A percentile compares a stretch with the other conserved stretches of the same genome.
Evolutionary conservation across 1,139 yeast genomes (phyloP).

Genomic region (Candida sanyaensis): DNA sequence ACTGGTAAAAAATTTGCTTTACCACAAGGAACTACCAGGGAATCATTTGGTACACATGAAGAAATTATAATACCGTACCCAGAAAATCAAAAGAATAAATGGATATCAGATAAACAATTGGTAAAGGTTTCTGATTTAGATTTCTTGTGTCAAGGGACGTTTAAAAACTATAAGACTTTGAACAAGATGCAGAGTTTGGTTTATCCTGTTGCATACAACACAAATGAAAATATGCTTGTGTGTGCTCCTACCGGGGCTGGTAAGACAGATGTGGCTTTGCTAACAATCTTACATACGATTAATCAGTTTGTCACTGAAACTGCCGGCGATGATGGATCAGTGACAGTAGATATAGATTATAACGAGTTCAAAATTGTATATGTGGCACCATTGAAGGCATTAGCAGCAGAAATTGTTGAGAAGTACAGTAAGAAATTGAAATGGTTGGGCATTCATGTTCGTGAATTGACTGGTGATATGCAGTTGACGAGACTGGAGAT

Average conservation of each 20-base stretch:
- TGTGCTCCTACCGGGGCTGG: slow-evolving; percentile 99
- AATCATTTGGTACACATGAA: slow-evolving; percentile 65
- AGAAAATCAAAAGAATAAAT: slow-evolving; percentile 45
- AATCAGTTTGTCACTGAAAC: slow-evolving; percentile 59
- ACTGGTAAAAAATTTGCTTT: slow-evolving; percentile 79
- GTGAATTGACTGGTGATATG: slow-evolving; percentile 97
- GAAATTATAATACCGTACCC: slow-evolving; percentile 84
- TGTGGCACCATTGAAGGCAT: slow-evolving; percentile 94
- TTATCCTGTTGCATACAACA: slow-evolving; percentile 86
- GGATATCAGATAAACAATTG: slow-evolving; percentile 54
- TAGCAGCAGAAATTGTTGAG: slow-evolving; percentile 96
- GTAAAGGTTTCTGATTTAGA: slow-evolving; percentile 68
- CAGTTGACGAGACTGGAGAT: slow-evolving; percentile 86
- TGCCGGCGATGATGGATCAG: slow-evolving; percentile 47
- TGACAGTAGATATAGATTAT: slow-evolving; percentile 65
- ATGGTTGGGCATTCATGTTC: slow-evolving; percentile 83
- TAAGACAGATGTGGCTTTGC: slow-evolving; percentile 93
- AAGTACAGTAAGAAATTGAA: slow-evolving; percentile 76
- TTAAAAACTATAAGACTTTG: slow-evolving; percentile 71
- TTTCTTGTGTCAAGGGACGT: slow-evolving; percentile 79
- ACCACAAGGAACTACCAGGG: slow-evolving; percentile 81
- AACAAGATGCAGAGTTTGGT: slow-evolving; percentile 93
- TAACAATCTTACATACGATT: slow-evolving; percentile 81
- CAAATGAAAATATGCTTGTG: slow-evolving; percentile 93
- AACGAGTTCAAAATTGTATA: slow-evolving; percentile 89